Evolutionary conservation across 257 asterid species (phyloP).

Genomic region (Ajuga chamaepitys): DNA sequence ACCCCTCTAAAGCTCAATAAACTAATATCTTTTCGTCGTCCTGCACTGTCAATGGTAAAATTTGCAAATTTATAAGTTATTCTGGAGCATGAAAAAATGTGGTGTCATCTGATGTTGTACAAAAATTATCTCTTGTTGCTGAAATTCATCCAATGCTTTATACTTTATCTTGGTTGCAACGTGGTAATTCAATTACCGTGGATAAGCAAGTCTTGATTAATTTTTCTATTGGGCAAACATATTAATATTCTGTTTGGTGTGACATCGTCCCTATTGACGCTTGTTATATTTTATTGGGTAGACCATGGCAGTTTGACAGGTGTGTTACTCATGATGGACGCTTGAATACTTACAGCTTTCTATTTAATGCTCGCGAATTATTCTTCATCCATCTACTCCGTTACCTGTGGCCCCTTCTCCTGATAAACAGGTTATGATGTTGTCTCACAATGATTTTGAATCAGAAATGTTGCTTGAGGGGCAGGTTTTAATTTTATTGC

Average conservation of each 20-base stretch:
- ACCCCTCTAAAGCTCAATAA: background rate
- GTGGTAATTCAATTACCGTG: background rate
- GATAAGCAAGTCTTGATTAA: background rate
- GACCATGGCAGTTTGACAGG: background rate
- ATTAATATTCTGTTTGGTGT: background rate
- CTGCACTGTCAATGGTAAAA: background rate
- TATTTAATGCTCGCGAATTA: background rate
- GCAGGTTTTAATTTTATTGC: too few relatives aligned
- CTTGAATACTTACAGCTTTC: background rate
- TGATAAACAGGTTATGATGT: too few relatives aligned
- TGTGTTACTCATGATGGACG: background rate
- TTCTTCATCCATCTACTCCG: too few relatives aligned
- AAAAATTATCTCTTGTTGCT: background rate
- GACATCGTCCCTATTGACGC: background rate
- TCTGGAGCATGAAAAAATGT: background rate
- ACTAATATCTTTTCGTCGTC: background rate
- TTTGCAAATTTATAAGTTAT: background rate
- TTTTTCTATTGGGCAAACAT: background rate
- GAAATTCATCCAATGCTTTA: background rate
- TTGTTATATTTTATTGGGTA: background rate
- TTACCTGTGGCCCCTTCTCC: too few relatives aligned
- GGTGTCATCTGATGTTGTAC: background rate
- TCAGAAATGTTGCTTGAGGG: too few relatives aligned
- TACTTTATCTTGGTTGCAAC: background rate
- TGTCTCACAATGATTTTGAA: too few relatives aligned